Percentiles rank a stretch among this genome's conserved stretches.
Evolutionary conservation across 306 rosid species (phyloP).

Genomic region (Quercus mongolica): DNA sequence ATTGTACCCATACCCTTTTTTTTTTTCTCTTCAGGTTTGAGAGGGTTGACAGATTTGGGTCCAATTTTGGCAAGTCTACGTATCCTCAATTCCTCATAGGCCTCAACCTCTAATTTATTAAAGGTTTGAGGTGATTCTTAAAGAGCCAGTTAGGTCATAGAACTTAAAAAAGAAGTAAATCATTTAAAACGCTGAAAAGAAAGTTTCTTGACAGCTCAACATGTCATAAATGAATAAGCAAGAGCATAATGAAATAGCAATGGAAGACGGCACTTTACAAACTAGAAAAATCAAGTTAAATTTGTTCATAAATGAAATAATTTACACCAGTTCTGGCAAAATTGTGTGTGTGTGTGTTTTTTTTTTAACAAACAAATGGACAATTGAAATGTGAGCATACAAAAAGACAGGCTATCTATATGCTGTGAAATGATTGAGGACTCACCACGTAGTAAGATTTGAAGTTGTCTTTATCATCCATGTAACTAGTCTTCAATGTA

Average conservation of each 20-base stretch:
- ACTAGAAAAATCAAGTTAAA: neutral
- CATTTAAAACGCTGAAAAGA: neutral
- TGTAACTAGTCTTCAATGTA: slow-evolving; percentile 59
- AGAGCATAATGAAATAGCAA: neutral
- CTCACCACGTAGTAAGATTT: slow-evolving; percentile 59
- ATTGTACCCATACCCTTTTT: too few species aligned
- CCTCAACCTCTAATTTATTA: neutral
- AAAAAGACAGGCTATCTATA: neutral
- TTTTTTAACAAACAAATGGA: neutral
- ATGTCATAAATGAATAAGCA: neutral
- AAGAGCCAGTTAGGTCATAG: neutral
- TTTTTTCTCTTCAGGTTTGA: too few species aligned
- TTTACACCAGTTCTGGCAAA: neutral
- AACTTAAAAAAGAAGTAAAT: neutral
- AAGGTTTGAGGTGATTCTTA: neutral
- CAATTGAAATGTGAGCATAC: neutral
- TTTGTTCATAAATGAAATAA: neutral
- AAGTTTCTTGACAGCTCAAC: neutral
- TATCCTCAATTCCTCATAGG: neutral
- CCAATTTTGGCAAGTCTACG: too few species aligned
- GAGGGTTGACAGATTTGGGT: too few species aligned
- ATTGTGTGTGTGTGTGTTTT: neutral
- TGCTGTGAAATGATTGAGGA: neutral
- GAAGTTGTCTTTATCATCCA: slow-evolving; percentile 65
- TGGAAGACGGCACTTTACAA: neutral